phyloP scores from a whole-genome alignment of 2,329 filamentous ascomycete genomes.

The Phaeosphaeriaceae sp. region DNA sequence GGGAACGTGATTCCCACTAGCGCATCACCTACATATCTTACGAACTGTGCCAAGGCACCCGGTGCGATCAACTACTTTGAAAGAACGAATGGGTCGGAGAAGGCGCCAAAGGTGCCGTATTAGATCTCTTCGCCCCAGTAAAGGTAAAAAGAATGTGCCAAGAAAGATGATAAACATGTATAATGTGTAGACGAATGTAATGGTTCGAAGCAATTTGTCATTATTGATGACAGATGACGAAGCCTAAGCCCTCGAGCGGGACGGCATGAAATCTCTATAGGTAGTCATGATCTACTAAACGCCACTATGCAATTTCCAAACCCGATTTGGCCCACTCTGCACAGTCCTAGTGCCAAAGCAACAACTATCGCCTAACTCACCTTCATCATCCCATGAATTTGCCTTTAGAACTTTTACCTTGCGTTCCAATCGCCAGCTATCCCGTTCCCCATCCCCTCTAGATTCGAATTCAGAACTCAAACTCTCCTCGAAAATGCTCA shows the following conservation, averaged over 20 bases:
- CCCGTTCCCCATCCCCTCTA: not conserved
- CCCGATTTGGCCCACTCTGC: constrained; percentile 25
- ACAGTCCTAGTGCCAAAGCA: constrained; percentile 40
- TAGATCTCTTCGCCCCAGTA: constrained; percentile 5
- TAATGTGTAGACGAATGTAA: not conserved
- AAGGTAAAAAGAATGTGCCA: not conserved
- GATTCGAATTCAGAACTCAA: constrained; percentile 71
- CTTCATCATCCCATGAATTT: constrained; percentile 15
- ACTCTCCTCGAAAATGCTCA: constrained; percentile 84
- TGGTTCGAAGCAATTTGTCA: no score
- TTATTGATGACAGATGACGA: not conserved
- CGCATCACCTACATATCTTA: constrained; percentile 54
- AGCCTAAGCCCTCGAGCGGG: not conserved
- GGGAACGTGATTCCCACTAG: constrained; percentile 56
- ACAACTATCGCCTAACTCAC: constrained; percentile 36
- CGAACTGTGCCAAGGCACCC: constrained; percentile 62
- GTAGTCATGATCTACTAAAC: constrained; percentile 15
- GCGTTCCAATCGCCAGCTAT: constrained; percentile 23
- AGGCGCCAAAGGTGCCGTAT: constrained; percentile 33
- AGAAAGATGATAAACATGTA: not conserved
- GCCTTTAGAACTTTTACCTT: constrained; percentile 14
- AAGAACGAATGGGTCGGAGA: constrained; percentile 53
- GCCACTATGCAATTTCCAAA: constrained; percentile 39
- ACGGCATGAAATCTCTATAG: no score
- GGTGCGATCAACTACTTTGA: constrained; percentile 63